Conservation (phyloP, 2,329 filamentous ascomycete genomes). For the Colletotrichum camelliae region DNA sequence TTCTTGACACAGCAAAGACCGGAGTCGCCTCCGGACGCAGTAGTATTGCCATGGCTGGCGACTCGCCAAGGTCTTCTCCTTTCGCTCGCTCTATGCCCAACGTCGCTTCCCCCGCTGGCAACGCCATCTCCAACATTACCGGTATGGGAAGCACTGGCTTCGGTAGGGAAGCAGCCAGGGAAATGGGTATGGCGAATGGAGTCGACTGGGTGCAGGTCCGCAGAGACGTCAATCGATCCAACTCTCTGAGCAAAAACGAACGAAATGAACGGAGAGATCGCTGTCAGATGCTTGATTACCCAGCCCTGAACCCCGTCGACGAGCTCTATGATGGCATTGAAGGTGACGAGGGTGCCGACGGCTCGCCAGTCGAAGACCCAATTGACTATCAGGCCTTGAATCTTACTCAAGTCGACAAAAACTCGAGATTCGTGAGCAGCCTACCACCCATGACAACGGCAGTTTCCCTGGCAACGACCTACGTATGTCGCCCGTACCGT, state of each 20-base stretch:
- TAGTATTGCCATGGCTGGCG: constrained; percentile 72
- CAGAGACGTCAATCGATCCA: constrained; percentile 93
- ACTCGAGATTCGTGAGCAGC: constrained; percentile 85
- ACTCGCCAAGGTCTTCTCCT: constrained; percentile 47
- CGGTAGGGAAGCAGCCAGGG: constrained; percentile 62
- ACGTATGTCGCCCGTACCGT: constrained; percentile 91
- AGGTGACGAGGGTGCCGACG: constrained; percentile 89
- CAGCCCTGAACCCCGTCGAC: constrained; percentile 87
- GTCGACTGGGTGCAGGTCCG: constrained; percentile 98
- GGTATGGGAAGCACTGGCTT: constrained; percentile 39
- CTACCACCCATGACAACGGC: constrained; percentile 84
- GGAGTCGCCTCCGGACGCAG: constrained; percentile 88
- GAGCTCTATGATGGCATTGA: constrained; percentile 84
- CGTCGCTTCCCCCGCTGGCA: constrained; percentile 52
- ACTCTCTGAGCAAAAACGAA: constrained; percentile 90
- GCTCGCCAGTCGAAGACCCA: constrained; percentile 80
- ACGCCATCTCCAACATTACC: constrained; percentile 30
- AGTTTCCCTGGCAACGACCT: constrained; percentile 83
- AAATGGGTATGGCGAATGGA: constrained; percentile 69
- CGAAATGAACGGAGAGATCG: constrained; percentile 83
- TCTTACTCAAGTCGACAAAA: constrained; percentile 91
- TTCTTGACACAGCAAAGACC: constrained; percentile 92
- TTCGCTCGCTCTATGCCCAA: constrained; percentile 46
- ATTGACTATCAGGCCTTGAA: constrained; percentile 83
- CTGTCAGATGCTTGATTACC: constrained; percentile 93